Evolutionary conservation across 1,284 basidiomycete species (phyloP).

Genomic region (Ustilago loliicola): DNA sequence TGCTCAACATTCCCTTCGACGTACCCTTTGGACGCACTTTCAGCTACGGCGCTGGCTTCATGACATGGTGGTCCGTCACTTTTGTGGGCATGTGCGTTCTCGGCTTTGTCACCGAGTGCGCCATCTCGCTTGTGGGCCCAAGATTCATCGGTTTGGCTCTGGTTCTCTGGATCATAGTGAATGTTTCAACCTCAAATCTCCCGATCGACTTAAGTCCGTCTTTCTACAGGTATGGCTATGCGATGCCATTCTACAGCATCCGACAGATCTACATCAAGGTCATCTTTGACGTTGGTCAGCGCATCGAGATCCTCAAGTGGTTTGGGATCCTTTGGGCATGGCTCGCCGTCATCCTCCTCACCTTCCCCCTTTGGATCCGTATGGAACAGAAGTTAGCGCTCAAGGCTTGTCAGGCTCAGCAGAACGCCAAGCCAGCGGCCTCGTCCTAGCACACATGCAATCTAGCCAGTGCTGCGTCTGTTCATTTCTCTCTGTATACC

Average conservation of each 20-base stretch:
- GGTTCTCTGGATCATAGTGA: constrained; percentile 63
- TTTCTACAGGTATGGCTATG: constrained; percentile 63
- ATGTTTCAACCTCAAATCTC: constrained; percentile 59
- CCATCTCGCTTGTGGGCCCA: constrained; percentile 57
- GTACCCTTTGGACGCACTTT: constrained; percentile 56
- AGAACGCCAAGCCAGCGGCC: constrained; percentile 7
- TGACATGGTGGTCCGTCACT: constrained; percentile 61
- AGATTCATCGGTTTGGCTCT: constrained; percentile 61
- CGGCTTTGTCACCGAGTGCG: constrained; percentile 58
- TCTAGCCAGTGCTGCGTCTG: neutral
- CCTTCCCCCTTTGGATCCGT: constrained; percentile 63
- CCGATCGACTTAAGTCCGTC: constrained; percentile 48
- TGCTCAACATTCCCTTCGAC: constrained; percentile 65
- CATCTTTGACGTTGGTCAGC: constrained; percentile 62
- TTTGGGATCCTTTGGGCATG: constrained; percentile 66
- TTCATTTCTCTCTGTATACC: neutral
- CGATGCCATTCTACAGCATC: constrained; percentile 67
- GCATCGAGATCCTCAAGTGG: constrained; percentile 58
- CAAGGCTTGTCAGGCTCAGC: constrained; percentile 34
- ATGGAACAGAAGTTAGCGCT: constrained; percentile 35
- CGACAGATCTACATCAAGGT: constrained; percentile 60
- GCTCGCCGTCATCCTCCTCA: constrained; percentile 56
- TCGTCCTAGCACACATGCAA: neutral
- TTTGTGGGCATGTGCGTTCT: constrained; percentile 61
- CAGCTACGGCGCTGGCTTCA: constrained; percentile 65